Percentiles rank a stretch among this genome's conserved stretches.
Conservation (phyloP, 768 basidiomycete genomes). For the Boletus vinaceobasis region DNA sequence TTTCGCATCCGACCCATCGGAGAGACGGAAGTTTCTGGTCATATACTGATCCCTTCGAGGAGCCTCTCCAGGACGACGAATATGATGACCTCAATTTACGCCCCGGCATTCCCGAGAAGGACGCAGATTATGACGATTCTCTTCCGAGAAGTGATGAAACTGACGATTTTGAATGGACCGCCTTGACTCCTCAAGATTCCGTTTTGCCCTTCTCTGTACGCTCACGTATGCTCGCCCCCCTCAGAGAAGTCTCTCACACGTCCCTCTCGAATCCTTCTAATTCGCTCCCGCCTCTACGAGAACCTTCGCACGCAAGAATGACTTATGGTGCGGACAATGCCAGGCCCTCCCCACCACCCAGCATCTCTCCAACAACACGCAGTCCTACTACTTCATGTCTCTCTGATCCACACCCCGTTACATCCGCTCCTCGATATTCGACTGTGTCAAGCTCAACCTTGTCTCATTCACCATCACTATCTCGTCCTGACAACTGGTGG, state of each 20-base stretch:
- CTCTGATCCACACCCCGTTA: conserved; percentile 27
- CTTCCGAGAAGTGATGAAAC: conserved; percentile 9
- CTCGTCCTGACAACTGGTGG: conserved; percentile 78
- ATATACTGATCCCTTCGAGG: conserved; percentile 48
- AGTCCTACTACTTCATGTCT: conserved; percentile 23
- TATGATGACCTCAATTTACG: conserved; percentile 13
- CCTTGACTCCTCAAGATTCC: conserved; percentile 9
- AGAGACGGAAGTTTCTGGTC: conserved; percentile 22
- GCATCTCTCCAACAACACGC: conserved; percentile 16
- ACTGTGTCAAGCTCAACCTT: conserved; percentile 43
- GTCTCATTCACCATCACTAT: conserved; percentile 46
- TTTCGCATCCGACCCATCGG: conserved; percentile 9
- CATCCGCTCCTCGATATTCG: conserved; percentile 34
- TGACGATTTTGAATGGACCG: conserved; percentile 14
- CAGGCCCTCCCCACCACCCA: conserved; percentile 13
- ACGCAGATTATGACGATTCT: conserved; percentile 17
- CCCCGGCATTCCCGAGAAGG: conserved; percentile 13
- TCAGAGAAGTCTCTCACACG: conserved; percentile 30
- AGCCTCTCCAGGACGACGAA: conserved; percentile 23
- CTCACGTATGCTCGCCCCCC: conserved; percentile 31
- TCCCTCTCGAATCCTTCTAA: conserved; percentile 18
- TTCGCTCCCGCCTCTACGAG: conserved; percentile 24
- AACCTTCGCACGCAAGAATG: conserved; percentile 23
- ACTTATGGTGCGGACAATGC: conserved; percentile 26
- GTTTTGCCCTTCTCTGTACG: conserved; percentile 18